Base-by-base conservation (phyloP, 2,329 filamentous ascomycete genomes). In the Phaeophleospora eucalypticola region DNA sequence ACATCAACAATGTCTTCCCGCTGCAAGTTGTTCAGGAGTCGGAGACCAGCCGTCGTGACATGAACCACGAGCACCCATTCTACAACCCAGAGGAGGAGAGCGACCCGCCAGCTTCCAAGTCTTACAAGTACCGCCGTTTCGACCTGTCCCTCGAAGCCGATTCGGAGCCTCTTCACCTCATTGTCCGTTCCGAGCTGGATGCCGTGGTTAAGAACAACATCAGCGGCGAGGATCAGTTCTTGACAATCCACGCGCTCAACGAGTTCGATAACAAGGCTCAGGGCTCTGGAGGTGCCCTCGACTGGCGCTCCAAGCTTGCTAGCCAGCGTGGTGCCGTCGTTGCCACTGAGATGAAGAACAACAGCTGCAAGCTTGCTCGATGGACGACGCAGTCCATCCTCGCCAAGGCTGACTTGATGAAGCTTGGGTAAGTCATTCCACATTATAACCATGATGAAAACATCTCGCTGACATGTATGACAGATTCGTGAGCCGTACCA, bases 281-380 rank as follows among this genome's bases (percentile, higher is more conserved):
- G 68, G 93, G 93, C 60, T 88, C 87, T 58, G 93, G 93, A 59
- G 89, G 91, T 56, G 93, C 93, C 45, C 80, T 98, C 43, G 93
- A 98, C 79, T 98, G 93, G 93, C 82, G 93, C 68, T 86, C 84
- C 59, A 98, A 98, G 81, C 81, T 98, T 51, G 86, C 87, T 56
- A 89, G 84, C 61, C 90, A 96, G 76, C 86, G 93, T 64, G 93
- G 93, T 82, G 93, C 93, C 47, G 91, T 98, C 36, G 87, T 98
- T 19, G 93, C 93, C 16, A 98, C 93, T 10, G 93, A 98, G 77
- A 98, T 98, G 93, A 98, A 98, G 87, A 98, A 98, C 82, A 98
- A 98, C 81, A 89, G 84, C 66, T 95, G 89, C 86, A 98, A 98
- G 79, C 84, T 98, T 54, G 93, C 93, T 48, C 80, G 93, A 68